These are phyloP conservation scores for Suillus paluster DNA, from an alignment of 768 basidiomycete species.

Conservation along the genomic window DNA sequence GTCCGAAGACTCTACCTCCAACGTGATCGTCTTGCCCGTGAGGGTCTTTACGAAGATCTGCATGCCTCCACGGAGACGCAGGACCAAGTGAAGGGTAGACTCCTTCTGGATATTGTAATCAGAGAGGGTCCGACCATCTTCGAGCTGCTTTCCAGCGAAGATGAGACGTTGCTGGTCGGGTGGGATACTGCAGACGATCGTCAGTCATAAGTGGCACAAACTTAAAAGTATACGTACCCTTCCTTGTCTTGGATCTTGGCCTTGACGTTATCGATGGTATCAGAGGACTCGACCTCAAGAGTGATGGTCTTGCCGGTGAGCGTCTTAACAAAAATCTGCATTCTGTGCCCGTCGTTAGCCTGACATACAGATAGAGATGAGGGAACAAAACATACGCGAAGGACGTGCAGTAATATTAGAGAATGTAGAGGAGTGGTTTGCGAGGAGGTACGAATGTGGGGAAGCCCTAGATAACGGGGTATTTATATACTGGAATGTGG, in stretches of 20 bases:
- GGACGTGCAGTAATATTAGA: neutral
- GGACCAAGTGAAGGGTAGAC: slow-evolving; percentile 92
- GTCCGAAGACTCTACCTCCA: slow-evolving; percentile 89
- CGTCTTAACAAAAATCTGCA: slow-evolving; percentile 90
- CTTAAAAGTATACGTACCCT: slow-evolving; percentile 50
- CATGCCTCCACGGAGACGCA: slow-evolving; percentile 93
- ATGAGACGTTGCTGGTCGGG: slow-evolving; percentile 94
- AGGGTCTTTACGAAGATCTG: slow-evolving; percentile 84
- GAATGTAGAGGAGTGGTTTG: neutral
- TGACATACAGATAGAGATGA: neutral
- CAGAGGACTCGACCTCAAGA: slow-evolving; percentile 75
- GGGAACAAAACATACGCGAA: neutral
- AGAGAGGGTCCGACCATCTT: slow-evolving; percentile 90
- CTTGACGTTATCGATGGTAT: slow-evolving; percentile 79
- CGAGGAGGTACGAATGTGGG: neutral
- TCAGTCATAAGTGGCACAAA: neutral
- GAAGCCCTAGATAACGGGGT: neutral
- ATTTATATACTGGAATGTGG: neutral
- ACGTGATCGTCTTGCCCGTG: slow-evolving; percentile 92
- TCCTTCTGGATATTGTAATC: slow-evolving; percentile 98
- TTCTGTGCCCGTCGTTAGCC: slow-evolving; percentile 34
- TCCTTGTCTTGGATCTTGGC: slow-evolving; percentile 93
- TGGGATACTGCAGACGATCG: slow-evolving; percentile 4
- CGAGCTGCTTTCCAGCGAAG: slow-evolving; percentile 96
- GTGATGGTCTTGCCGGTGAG: slow-evolving; percentile 86